Base-by-base conservation (phyloP, 2,329 filamentous ascomycete genomes). In the Mollisia scopiformis region DNA sequence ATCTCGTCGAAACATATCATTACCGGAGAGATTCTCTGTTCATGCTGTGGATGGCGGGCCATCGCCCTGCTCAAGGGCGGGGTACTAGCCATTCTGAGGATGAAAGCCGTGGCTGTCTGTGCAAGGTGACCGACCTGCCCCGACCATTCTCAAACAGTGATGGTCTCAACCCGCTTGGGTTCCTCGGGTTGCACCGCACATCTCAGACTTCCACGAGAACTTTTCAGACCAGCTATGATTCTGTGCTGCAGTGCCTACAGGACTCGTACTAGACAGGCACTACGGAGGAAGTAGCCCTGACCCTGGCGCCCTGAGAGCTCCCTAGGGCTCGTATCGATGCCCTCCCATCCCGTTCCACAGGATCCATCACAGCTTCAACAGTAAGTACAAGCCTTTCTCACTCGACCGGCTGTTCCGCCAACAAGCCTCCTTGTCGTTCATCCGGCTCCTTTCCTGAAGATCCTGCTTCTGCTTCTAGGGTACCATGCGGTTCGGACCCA, bases 51-150 rank as follows among this genome's bases (percentile, higher is more conserved):
- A 39, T 51, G 39, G 16, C 43, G 16, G 57, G 31, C 53, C 47
- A 39, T 19, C 19, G 51, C 46, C 41, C 50, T 55, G n/a, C n/a
- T n/a, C n/a, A 19, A 56, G 60, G 35, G 61, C 63, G 65, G 65
- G 61, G 65, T 63, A 61, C 19, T 11, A 27, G 21, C 33, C 62
- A 55, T 21, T n/a, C 57, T 63, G 33, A 59, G 61, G 13, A n/a
- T 43, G 6, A 46, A 60, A 27, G 57, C 65, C 57, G 65, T 59
- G 30, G 51, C 35, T 37, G 64, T 65, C 64, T 66, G 64, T 68
- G 66, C 66, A 46, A 25, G 37, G 30, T 54, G 27, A 54, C 51
- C 28, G 35, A 47, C 41, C 46, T 47, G 46, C 28, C 33, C 19
- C 39, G 27, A 50, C 53, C 49, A 58, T 49, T 51, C 61, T 67